phyloP scores from a whole-genome alignment of 2,329 filamentous ascomycete species.

The Trichoderma simmonsii region DNA sequence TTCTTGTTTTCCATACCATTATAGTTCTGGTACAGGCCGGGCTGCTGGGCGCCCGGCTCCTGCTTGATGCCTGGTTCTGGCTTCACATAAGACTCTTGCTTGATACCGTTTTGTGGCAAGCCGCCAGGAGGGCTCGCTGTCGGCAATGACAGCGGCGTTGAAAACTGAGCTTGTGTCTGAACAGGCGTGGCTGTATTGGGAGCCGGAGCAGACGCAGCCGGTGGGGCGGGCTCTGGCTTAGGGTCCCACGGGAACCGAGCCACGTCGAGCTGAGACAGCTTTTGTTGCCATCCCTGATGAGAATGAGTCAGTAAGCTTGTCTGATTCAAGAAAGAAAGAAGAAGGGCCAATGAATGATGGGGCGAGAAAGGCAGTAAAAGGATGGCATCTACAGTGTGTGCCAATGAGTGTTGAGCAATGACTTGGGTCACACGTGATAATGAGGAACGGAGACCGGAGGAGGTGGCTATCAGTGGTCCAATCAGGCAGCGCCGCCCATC shows the following conservation, averaged over 20 bases:
- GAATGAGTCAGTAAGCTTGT: constrained; percentile 12
- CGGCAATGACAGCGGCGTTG: constrained; percentile 32
- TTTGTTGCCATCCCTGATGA: constrained; percentile 84
- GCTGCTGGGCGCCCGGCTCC: constrained; percentile 40
- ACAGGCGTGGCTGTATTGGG: constrained; percentile 24
- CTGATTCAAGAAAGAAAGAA: neutral
- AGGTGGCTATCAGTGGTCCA: constrained; percentile 13
- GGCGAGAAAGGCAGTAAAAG: neutral
- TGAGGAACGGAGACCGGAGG: neutral
- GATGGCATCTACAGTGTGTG: neutral
- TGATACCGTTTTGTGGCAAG: constrained; percentile 36
- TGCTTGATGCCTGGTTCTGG: constrained; percentile 46
- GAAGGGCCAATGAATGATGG: neutral
- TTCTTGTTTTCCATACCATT: constrained; percentile 35
- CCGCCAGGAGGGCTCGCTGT: constrained; percentile 32
- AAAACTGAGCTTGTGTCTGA: constrained; percentile 33
- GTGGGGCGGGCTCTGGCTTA: constrained; percentile 59
- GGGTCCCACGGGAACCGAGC: constrained; percentile 96
- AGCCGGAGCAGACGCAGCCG: constrained; percentile 35
- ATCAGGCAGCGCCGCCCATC: constrained; percentile 16
- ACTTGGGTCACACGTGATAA: constrained; percentile 11
- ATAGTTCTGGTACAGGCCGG: constrained; percentile 35
- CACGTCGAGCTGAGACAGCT: constrained; percentile 78
- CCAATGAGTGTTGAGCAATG: neutral
- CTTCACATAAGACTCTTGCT: constrained; percentile 48